Base-by-base conservation (phyloP, 148 eudicot genomes). In the Rhododendron griersonianum region DNA sequence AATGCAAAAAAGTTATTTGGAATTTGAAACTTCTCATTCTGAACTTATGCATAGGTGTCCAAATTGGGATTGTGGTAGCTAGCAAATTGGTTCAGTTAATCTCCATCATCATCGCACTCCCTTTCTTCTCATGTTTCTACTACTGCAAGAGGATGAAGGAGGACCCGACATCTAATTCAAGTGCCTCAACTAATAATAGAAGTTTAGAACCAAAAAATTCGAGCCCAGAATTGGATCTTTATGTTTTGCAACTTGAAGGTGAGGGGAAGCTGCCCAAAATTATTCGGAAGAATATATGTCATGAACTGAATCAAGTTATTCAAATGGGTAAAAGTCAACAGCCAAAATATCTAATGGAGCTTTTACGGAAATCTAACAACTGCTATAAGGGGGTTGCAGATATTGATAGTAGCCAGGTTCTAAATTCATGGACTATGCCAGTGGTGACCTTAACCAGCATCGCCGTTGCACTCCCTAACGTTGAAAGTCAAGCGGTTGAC, bases 41-140 rank as follows among this genome's bases (percentile, higher is more conserved):
- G 28, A 74, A 61, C 25, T 8, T 85, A 5, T 48, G 78, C 44
- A 86, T 90, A 16, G 30, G 50, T 41, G 9, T 85, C n/a, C 89
- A 90, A 65, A 67, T 78, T 55, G 21, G 53, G 13, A 48, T 86
- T 69, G 87, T 88, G 44, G 3, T 71, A 6, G 30, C 48, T 15
- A 53, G 87, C 81, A 90, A 90, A 59, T 44, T 83, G 5, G 16
- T 83, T 10, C 51, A n/a, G 7, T 47, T 86, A 21, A 13, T 90
- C 11, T 85, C 85, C 25, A 80, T 67, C 55, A 53, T 16, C 33
- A 30, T 69, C 23, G 3, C 67, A 7, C n/a, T 41, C 23, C 69
- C 11, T 18, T 18, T 82, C 6, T 45, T 81, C 1, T 59, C 19
- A 23, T 74, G 84, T 33, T 47, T 33, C 85, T 47, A 55, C 53